Conservation (phyloP, 2,329 filamentous ascomycete genomes). For the Fusarium buxicola region DNA sequence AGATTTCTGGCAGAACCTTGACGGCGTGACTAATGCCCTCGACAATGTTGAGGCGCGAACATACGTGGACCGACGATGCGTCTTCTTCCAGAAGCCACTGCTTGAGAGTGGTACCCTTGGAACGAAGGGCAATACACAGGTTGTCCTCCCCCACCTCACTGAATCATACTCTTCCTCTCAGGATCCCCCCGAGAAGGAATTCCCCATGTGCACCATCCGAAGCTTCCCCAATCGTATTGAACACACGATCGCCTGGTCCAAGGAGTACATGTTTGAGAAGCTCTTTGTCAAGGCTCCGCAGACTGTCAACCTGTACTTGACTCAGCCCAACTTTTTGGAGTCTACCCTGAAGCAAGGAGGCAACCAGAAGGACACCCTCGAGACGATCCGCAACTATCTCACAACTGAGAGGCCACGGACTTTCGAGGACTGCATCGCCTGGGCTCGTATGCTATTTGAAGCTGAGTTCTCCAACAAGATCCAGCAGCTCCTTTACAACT, state of each 20-base stretch:
- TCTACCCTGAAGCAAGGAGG: conserved; percentile 90
- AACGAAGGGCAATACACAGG: conserved; percentile 98
- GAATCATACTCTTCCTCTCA: conserved; percentile 97
- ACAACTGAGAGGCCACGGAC: conserved; percentile 91
- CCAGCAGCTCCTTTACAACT: conserved; percentile 94
- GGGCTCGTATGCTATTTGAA: conserved; percentile 94
- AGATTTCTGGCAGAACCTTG: conserved; percentile 86
- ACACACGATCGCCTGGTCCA: conserved; percentile 98
- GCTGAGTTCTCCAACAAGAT: conserved; percentile 98
- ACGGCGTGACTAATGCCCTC: conserved; percentile 95
- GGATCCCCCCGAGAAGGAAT: conserved; percentile 97
- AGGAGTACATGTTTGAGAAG: conserved; percentile 89
- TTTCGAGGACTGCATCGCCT: conserved; percentile 96
- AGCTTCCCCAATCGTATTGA: conserved; percentile 99
- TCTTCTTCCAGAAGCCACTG: conserved; percentile 97
- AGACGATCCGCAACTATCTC: conserved; percentile 89
- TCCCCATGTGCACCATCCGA: conserved; percentile 97
- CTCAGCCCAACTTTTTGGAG: conserved; percentile 90
- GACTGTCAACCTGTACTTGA: conserved; percentile 93
- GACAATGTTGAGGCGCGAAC: conserved; percentile 98
- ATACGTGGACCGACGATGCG: conserved; percentile 94
- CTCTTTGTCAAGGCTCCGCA: conserved; percentile 95
- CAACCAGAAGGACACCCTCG: conserved; percentile 92
- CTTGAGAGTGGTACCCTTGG: conserved; percentile 98
- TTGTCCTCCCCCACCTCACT: conserved; percentile 88